Evolutionary conservation across 2,329 filamentous ascomycete species (phyloP).

Genomic region (Aulographum hederae): DNA sequence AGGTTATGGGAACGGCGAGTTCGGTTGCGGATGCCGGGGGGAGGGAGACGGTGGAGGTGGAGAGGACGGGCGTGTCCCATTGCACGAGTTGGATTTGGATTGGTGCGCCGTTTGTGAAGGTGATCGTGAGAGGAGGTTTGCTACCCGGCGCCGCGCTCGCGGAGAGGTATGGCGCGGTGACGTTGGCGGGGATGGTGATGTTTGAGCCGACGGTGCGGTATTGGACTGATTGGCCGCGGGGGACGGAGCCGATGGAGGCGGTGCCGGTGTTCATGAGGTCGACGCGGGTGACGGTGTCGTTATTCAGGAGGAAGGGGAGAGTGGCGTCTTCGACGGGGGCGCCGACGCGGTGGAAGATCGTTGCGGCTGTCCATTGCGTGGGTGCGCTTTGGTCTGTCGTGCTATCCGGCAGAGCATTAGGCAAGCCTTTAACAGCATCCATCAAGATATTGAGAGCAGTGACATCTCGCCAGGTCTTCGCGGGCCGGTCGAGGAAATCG

Average conservation of each 20-base stretch:
- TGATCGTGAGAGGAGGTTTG: slow-evolving; percentile 31
- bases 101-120: slow-evolving; percentile 32
- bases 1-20: slow-evolving; percentile 32
- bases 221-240: slow-evolving; percentile 22
- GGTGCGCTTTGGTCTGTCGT: slow-evolving; percentile 29
- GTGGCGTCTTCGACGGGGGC: slow-evolving; percentile 22
- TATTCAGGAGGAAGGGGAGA: slow-evolving; percentile 34
- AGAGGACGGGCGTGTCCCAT: slow-evolving; percentile 29
- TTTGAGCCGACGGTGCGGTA: slow-evolving; percentile 27
- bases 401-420: slow-evolving; percentile 33
- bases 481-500: slow-evolving; percentile 34
- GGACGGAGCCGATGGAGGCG: slow-evolving; percentile 16
- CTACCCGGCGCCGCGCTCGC: slow-evolving; percentile 23
- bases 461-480: slow-evolving; percentile 31
- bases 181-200: slow-evolving; percentile 29
- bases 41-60: slow-evolving; percentile 15
- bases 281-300: too few species aligned
- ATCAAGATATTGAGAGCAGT: slow-evolving; percentile 29
- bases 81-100: slow-evolving; percentile 31
- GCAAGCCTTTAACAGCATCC: slow-evolving; percentile 23
- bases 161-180: slow-evolving; percentile 27
- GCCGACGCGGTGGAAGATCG: slow-evolving; percentile 34
- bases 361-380: slow-evolving; percentile 32
- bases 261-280: slow-evolving; percentile 25
- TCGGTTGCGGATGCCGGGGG: slow-evolving; percentile 20